These are phyloP conservation scores for Aspergillus calidoustus DNA, from an alignment of 2,329 filamentous ascomycete species.

Conservation along the genomic window DNA sequence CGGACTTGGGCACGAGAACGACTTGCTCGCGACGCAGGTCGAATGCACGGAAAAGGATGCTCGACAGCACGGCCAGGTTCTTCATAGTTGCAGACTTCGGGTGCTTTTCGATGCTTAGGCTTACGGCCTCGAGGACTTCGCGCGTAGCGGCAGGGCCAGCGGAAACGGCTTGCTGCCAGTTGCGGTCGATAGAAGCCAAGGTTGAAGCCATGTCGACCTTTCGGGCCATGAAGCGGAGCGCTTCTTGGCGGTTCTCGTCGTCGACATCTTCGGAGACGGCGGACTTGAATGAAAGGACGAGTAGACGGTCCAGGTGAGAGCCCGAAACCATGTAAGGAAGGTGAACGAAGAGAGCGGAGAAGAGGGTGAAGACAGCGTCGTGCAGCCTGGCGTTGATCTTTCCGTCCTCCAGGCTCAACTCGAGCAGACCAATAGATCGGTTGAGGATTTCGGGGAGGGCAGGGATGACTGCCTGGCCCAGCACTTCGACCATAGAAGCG, in stretches of 20 bases:
- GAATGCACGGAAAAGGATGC: constrained; percentile 60
- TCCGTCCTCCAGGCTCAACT: constrained; percentile 61
- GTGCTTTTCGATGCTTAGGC: constrained; percentile 74
- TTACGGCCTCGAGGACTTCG: constrained; percentile 73
- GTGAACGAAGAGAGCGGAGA: constrained; percentile 78
- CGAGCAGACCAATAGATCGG: constrained; percentile 72
- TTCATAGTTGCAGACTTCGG: constrained; percentile 79
- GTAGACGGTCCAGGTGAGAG: constrained; percentile 71
- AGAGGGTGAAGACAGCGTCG: constrained; percentile 79
- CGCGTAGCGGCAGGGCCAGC: constrained; percentile 67
- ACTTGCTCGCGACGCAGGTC: constrained; percentile 50
- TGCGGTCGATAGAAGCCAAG: constrained; percentile 72
- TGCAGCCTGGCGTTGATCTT: constrained; percentile 68
- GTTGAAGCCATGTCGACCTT: constrained; percentile 78
- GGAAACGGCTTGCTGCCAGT: constrained; percentile 69
- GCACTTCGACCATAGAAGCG: constrained; percentile 84
- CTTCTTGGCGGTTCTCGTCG: constrained; percentile 68
- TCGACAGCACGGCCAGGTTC: constrained; percentile 71
- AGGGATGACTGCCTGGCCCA: constrained; percentile 83
- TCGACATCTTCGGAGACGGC: constrained; percentile 66
- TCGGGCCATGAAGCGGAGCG: constrained; percentile 74
- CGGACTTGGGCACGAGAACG: constrained; percentile 31
- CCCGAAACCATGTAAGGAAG: constrained; percentile 88
- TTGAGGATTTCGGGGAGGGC: constrained; percentile 77
- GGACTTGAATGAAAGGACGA: constrained; percentile 74